A percentile compares a stretch with the other conserved stretches of the same genome.
Evolutionary conservation across 805 yeast genomes (phyloP).

Genomic region (Sungouiella thailandica): DNA sequence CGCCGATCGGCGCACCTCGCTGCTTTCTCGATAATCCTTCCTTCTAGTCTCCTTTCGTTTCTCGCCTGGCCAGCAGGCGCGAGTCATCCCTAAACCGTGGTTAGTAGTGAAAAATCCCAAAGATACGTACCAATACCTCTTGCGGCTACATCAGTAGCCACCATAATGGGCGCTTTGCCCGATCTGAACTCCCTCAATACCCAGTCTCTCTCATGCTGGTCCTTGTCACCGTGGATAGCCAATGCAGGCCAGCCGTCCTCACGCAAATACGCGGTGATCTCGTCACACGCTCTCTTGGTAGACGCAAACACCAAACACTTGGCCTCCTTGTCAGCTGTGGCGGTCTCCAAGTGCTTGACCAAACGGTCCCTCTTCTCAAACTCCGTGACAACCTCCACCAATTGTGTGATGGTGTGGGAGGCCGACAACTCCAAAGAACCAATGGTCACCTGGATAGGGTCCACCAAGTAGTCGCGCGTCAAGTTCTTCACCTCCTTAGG

Average conservation of each 20-base stretch:
- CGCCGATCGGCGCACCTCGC: no score
- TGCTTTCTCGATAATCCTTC: conserved; percentile 6
- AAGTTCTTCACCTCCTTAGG: conserved; percentile 95
- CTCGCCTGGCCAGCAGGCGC: conserved; percentile 1
- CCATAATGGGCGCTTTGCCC: conserved; percentile 95
- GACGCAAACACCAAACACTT: conserved; percentile 88
- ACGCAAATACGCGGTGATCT: conserved; percentile 84
- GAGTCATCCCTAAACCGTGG: conserved; percentile 11
- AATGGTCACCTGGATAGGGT: conserved; percentile 93
- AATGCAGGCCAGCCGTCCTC: conserved; percentile 98
- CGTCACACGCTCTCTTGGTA: conserved; percentile 98
- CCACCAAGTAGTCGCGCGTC: conserved; percentile 85
- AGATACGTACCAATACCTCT: conserved; percentile 96
- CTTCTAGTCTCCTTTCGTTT: conserved; percentile 5
- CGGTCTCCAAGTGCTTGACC: conserved; percentile 74
- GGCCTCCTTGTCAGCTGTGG: conserved; percentile 64
- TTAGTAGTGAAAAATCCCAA: conserved; percentile 16
- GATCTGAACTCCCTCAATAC: conserved; percentile 87
- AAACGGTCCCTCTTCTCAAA: conserved; percentile 93
- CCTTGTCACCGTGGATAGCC: conserved; percentile 98
- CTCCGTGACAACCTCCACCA: conserved; percentile 85
- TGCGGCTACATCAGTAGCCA: conserved; percentile 99
- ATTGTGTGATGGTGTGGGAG: conserved; percentile 91
- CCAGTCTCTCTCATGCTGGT: conserved; percentile 98
- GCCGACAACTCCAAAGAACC: conserved; percentile 97